Base-by-base conservation (phyloP, 768 basidiomycete genomes). In the Boletus subparvulus region DNA sequence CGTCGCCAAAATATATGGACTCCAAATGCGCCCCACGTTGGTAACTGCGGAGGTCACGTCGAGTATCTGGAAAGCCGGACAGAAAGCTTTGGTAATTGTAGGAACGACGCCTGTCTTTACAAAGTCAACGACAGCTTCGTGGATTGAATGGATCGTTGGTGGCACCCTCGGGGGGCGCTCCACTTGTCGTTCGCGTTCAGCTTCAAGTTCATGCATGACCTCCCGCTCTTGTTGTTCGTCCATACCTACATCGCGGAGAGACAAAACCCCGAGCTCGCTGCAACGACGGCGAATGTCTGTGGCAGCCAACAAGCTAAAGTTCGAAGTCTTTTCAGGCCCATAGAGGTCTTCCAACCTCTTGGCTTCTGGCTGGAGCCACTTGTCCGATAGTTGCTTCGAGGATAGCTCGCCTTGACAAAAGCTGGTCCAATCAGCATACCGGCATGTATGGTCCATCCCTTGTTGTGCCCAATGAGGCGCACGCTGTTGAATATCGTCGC, bases 211-310 rank as follows among this genome's bases (percentile, higher is more conserved):
- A 24, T 77, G 77, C 2, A 62, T 58, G 6, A 82, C 65, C 54
- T 83, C 80, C 35, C 80, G 67, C 55, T 83, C 81, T 55, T 82
- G 80, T 56, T 82, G 81, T 59, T 82, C 79, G 30, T 75, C 75
- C 63, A 78, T 63, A 36, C 52, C 61, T 30, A 55, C 59, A 39
- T 68, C 62, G 1, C 59, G 61, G 0, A 56, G 40, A 4, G 57
- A 52, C 12, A 36, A 32, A 30, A 69, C 19, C 1, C 66, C 68
- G 33, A 68, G 68, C 8, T 54, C 39, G 3, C 2, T 19, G 11
- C 68, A 70, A 36, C 41, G 62, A 13, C 39, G 43, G 14, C 28
- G 59, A 39, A 69, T 65, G 3, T 56, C 53, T 16, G 58, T 43
- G 13, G 44, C 36, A 4, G n/a, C 10, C 19, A 36, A 9, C 1